A percentile compares a stretch with the other conserved stretches of the same genome.
Conservation (phyloP, 371 early-diverging fungal species). For the Mucor lusitanicus region DNA sequence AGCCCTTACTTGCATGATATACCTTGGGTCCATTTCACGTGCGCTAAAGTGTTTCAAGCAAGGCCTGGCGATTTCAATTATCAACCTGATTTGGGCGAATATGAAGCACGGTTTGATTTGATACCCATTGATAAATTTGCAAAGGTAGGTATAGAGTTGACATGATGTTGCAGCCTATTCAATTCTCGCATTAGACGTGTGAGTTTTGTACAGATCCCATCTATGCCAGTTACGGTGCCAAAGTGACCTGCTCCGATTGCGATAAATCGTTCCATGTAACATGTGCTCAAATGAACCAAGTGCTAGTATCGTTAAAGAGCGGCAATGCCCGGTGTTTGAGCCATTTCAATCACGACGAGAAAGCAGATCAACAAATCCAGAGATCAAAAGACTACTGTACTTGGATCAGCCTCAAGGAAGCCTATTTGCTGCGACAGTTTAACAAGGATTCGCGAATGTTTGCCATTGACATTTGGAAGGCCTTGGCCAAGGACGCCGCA, state of each 20-base stretch:
- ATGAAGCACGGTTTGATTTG: not conserved
- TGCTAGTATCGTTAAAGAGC: not conserved
- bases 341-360: not conserved
- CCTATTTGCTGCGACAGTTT: not conserved
- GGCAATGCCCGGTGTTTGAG: not conserved
- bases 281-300: slow-evolving; percentile 46
- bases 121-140: not conserved
- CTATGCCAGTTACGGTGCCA: slow-evolving; percentile 46
- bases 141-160: too few species aligned
- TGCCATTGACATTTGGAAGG: slow-evolving; percentile 1
- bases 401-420: not conserved
- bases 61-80: slow-evolving; percentile 22
- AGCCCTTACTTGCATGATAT: slow-evolving; percentile 28
- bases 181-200: too few species aligned
- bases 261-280: slow-evolving; percentile 54
- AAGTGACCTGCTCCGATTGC: slow-evolving; percentile 48
- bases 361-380: not conserved
- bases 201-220: slow-evolving; percentile 36
- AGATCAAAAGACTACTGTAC: not conserved
- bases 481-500: not conserved
- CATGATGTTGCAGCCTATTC: too few species aligned
- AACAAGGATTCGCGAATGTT: not conserved
- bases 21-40: slow-evolving; percentile 49
- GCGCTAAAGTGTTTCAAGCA: slow-evolving; percentile 27
- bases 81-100: not conserved